phyloP scores from a whole-genome alignment of 305 asterid genomes.

The Plantago coronopus region DNA sequence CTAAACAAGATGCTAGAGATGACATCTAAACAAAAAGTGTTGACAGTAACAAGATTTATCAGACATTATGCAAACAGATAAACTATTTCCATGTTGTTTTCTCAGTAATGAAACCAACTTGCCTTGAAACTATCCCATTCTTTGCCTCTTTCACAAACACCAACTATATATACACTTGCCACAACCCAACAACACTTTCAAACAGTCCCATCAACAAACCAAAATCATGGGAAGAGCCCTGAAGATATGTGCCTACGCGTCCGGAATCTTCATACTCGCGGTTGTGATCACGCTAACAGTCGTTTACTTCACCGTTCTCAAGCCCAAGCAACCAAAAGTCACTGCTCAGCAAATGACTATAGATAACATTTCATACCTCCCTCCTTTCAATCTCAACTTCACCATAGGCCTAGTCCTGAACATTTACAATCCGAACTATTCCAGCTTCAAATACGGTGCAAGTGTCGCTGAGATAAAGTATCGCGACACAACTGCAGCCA shows the following conservation, averaged over 20 bases:
- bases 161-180: neutral
- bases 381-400: conserved; percentile 37
- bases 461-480: conserved; percentile 36
- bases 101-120: conserved; percentile 5
- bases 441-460: conserved; percentile 40
- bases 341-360: conserved; percentile 33
- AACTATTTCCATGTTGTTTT: conserved; percentile 18
- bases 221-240: conserved; percentile 29
- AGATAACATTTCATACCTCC: conserved; percentile 3
- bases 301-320: conserved; percentile 38
- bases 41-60: no score
- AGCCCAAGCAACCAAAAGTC: conserved; percentile 51
- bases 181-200: neutral
- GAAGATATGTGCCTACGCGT: conserved; percentile 36
- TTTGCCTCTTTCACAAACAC: conserved; percentile 8
- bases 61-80: conserved; percentile 6
- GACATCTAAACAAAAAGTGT: no score
- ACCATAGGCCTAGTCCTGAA: conserved; percentile 41
- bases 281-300: conserved; percentile 15
- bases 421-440: conserved; percentile 44
- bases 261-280: conserved; percentile 27
- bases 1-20: no score
- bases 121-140: conserved; percentile 28
- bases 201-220: neutral
- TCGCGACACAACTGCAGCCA: conserved; percentile 32